These are phyloP conservation scores for Bigelowiella natans DNA, from an alignment of 78 protist genomes.

Conservation along the genomic window DNA sequence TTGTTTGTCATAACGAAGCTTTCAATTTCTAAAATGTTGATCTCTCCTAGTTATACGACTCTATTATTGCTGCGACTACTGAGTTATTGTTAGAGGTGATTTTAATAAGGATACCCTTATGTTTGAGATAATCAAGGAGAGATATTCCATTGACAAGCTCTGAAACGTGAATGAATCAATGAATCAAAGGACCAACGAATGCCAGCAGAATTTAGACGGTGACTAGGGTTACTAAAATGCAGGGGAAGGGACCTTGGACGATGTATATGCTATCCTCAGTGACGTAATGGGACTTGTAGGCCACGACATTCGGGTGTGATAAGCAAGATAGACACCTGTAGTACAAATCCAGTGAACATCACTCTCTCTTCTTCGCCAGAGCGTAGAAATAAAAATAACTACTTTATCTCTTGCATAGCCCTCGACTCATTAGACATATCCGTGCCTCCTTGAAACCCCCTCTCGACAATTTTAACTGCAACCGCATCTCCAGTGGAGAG, in stretches of 20 bases:
- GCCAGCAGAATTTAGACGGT: not conserved
- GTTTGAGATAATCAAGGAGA: not conserved
- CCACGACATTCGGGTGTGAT: not conserved
- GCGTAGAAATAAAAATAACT: too few species aligned
- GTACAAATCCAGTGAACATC: too few species aligned
- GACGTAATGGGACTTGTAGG: not conserved
- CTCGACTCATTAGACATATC: not conserved
- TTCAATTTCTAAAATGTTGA: too few species aligned
- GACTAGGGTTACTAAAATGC: too few species aligned
- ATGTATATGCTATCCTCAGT: not conserved
- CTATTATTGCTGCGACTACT: too few species aligned
- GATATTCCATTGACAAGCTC: not conserved
- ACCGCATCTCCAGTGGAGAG: not conserved
- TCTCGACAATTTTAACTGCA: not conserved
- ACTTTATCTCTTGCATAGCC: not conserved
- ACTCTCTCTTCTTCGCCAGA: too few species aligned
- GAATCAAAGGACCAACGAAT: not conserved
- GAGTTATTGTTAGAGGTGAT: not conserved
- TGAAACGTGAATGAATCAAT: not conserved
- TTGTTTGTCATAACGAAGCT: too few species aligned
- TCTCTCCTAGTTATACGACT: too few species aligned
- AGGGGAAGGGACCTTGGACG: not conserved
- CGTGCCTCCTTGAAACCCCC: not conserved
- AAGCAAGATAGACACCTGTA: not conserved
- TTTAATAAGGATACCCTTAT: not conserved